Conservation (phyloP, 1,284 basidiomycete species). For the Rhodotorula sp. region DNA sequence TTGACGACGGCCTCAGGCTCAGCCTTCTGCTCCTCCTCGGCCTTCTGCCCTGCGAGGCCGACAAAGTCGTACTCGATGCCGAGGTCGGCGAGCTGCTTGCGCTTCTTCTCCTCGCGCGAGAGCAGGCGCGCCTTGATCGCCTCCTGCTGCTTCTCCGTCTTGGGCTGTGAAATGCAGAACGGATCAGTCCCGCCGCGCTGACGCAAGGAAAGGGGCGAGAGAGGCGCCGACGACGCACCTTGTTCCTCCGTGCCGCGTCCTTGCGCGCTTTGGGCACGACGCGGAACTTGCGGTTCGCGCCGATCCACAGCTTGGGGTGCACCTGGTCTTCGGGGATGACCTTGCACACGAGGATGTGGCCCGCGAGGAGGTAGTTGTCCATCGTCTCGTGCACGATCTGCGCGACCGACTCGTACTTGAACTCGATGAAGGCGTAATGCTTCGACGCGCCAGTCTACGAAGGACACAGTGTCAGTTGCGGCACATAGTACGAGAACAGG, state of each 20-base stretch:
- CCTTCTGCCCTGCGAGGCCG: conserved; percentile 50
- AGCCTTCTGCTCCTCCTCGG: conserved; percentile 14
- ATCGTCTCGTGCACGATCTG: conserved; percentile 97
- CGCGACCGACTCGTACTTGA: conserved; percentile 83
- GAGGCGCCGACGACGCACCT: conserved; percentile 57
- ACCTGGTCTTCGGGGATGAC: conserved; percentile 82
- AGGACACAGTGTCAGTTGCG: not conserved
- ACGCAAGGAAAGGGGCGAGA: not conserved
- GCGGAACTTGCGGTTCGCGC: conserved; percentile 91
- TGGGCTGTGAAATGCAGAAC: conserved; percentile 57
- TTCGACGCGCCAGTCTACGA: conserved; percentile 86
- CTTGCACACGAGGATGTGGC: conserved; percentile 87
- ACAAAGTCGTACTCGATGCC: conserved; percentile 91
- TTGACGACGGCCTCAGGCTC: conserved; percentile 22
- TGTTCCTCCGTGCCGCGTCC: conserved; percentile 69
- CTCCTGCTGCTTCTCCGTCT: conserved; percentile 70
- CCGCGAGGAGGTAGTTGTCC: conserved; percentile 97
- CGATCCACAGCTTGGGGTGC: conserved; percentile 92
- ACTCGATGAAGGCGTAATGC: conserved; percentile 97
- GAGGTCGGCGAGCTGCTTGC: conserved; percentile 72
- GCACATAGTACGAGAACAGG: not conserved
- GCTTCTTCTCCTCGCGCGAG: conserved; percentile 73
- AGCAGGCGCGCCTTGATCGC: conserved; percentile 71
- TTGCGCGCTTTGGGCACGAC: conserved; percentile 69
- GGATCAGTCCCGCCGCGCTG: not conserved